Evolutionary conservation across 805 yeast species (phyloP), one percentile per base, ranked within the genome.

Genomic region (Starmera amethionina): DNA sequence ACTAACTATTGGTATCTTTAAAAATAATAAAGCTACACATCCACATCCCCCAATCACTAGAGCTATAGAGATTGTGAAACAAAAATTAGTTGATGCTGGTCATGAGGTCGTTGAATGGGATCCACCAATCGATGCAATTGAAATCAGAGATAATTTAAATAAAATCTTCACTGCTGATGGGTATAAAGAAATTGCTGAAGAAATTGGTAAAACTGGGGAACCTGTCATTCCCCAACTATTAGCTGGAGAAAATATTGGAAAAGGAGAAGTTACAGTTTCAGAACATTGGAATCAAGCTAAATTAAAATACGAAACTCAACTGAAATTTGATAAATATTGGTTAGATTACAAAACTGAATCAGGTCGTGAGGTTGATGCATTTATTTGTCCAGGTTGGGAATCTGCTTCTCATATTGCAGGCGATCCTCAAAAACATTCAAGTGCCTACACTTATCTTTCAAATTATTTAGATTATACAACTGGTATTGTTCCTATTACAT

Each of bases 21-120:
- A 47, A 8, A 64, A 63, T 42, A 78, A 75, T 49, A 69, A 67
- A 8, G 49, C 59, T 19, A 63, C 69, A 5, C 60, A 63, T 16
- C 77, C 77, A 5, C 67, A 72, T 18, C 73, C 79, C 7, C 77
- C 77, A 5, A 60, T 73, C 12, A 42, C 58, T 11, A 62, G 79
- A 41, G 79, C 72, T 1, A 35, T 77, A 40, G 53, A 64, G 15
- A 49, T 50, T 8, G 60, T 59, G 5, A 52, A 49, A 8, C 59
- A 51, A 16, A 48, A 49, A 31, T 48, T 67, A 32, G 46, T 49
- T 22, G 63, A 54, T 27, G 68, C 67, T 12, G 79, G 82, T 27
- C 77, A 72, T 42, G 72, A 70, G 41, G 64, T 73, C 10, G 61
- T 76, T 34, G 70, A 69, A 38, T 66, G 77, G 70, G 62, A 64